These are phyloP conservation scores for Leccinum incarnatum DNA, from an alignment of 768 basidiomycete genomes.

Conservation along the genomic window DNA sequence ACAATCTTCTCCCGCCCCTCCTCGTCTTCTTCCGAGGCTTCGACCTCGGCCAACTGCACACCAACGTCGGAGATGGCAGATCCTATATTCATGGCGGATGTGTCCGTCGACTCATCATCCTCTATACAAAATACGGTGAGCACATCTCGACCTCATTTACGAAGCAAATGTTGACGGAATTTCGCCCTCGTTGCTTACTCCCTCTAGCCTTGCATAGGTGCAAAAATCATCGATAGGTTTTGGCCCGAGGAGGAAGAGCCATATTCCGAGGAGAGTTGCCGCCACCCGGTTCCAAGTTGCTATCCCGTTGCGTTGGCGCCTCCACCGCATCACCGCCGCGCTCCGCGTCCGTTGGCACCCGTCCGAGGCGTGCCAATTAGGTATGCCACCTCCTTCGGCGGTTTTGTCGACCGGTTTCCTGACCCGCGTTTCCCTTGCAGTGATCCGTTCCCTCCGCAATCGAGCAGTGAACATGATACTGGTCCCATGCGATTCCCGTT, in stretches of 20 bases:
- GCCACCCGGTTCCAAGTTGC: not conserved
- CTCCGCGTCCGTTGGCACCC: constrained; percentile 14
- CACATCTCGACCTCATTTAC: constrained; percentile 4
- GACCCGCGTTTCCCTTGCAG: constrained; percentile 8
- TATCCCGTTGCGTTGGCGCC: constrained; percentile 26
- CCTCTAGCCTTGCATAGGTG: constrained; percentile 25
- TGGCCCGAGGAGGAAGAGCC: constrained; percentile 31
- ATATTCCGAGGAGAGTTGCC: constrained; percentile 20
- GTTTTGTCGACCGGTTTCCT: not conserved
- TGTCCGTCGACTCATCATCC: constrained; percentile 1
- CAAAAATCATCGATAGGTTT: constrained; percentile 29
- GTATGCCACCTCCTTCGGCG: constrained; percentile 7
- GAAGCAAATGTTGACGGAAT: constrained; percentile 9
- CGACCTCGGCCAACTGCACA: constrained; percentile 10
- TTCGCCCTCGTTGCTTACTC: not conserved
- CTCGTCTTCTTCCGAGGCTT: constrained; percentile 15
- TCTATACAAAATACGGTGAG: constrained; percentile 13
- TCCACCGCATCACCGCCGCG: constrained; percentile 30
- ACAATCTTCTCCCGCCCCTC: constrained; percentile 21
- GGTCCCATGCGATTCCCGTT: constrained; percentile 29
- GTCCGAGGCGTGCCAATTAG: constrained; percentile 11
- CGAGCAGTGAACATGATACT: constrained; percentile 9
- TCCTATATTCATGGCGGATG: constrained; percentile 14
- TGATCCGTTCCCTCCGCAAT: constrained; percentile 16
- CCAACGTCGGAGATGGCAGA: constrained; percentile 22